Conservation (phyloP, 345 rosid species). For the Syzygium aqueum region DNA sequence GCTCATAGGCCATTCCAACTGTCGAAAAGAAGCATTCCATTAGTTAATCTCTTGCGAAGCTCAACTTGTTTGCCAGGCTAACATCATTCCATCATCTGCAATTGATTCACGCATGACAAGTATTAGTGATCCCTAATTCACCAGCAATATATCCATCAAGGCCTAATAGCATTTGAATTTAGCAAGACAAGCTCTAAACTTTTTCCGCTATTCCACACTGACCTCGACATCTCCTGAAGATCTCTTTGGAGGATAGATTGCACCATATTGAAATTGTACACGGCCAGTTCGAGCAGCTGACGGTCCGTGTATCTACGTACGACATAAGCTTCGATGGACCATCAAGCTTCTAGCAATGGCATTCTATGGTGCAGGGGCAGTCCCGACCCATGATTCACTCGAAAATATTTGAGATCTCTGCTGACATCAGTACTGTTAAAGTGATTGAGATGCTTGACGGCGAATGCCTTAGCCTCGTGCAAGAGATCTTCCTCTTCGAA, state of each 20-base stretch:
- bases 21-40: conserved; percentile 41
- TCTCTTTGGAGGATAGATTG: conserved; percentile 26
- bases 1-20: conserved; percentile 17
- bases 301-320: background rate
- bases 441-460: conserved; percentile 3
- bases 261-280: conserved; percentile 29
- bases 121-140: background rate
- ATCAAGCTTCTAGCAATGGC: conserved; percentile 20
- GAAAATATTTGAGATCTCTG: background rate
- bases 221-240: conserved; percentile 11
- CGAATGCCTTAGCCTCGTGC: conserved; percentile 4
- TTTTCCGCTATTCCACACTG: background rate
- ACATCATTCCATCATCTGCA: conserved; percentile 30
- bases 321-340: conserved; percentile 17
- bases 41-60: conserved; percentile 34
- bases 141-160: background rate
- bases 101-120: background rate
- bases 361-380: conserved; percentile 17
- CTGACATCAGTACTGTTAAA: background rate
- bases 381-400: conserved; percentile 16
- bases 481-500: conserved; percentile 24
- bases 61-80: conserved; percentile 11
- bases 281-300: conserved; percentile 25
- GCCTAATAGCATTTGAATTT: background rate
- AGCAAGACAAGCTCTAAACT: background rate